phyloP scores from a whole-genome alignment of 2,329 filamentous ascomycete species.

The Colletotrichum sp. region DNA sequence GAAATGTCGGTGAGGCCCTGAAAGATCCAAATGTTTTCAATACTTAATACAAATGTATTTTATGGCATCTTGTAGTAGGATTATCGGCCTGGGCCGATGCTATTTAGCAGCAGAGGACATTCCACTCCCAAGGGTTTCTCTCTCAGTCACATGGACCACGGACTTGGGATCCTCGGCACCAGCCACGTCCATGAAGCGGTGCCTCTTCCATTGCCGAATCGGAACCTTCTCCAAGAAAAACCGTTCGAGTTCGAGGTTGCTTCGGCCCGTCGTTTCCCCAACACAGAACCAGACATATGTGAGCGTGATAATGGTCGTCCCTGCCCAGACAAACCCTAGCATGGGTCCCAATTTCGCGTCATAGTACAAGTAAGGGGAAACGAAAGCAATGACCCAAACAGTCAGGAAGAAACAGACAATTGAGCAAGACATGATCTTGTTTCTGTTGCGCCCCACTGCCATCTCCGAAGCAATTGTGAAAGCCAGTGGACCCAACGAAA shows the following conservation, averaged over 20 bases:
- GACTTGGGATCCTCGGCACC: background rate
- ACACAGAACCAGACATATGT: constrained; percentile 43
- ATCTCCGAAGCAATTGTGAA: constrained; percentile 46
- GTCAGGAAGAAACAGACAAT: constrained; percentile 43
- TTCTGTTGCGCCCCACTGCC: constrained; percentile 47
- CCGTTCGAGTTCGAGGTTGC: background rate
- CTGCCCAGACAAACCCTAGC: constrained; percentile 42
- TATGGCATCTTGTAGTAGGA: background rate
- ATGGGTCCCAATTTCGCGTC: constrained; percentile 44
- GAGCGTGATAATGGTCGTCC: constrained; percentile 34
- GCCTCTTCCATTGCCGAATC: constrained; percentile 34
- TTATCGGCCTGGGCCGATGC: background rate
- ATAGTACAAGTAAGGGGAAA: constrained; percentile 46
- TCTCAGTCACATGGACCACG: background rate
- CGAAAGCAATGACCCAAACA: constrained; percentile 34
- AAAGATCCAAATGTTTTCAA: background rate
- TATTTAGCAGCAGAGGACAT: background rate
- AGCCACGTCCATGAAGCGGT: constrained; percentile 13
- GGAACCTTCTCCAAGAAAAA: constrained; percentile 43
- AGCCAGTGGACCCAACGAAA: constrained; percentile 40
- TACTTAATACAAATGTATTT: background rate
- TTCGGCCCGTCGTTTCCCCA: constrained; percentile 32
- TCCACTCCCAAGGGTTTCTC: background rate
- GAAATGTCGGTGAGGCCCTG: background rate
- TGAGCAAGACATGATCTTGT: constrained; percentile 47